Evolutionary conservation across 768 basidiomycete species (phyloP), one percentile per base, ranked within the genome.

Genomic region (Russula dissimulans): DNA sequence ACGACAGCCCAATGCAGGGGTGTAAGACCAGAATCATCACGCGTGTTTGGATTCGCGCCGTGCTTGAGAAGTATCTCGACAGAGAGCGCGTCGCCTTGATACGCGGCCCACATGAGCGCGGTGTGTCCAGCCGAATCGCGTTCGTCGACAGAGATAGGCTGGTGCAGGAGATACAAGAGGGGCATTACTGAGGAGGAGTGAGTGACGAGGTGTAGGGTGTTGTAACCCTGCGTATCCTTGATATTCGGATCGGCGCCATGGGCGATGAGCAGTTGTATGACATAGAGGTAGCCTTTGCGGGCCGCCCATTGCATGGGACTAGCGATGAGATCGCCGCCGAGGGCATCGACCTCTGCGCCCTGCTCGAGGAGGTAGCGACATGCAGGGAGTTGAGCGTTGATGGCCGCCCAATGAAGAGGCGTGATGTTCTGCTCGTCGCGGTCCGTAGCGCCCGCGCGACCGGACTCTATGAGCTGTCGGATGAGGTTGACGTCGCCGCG

Each of bases 261-360:
- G 2, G 84, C 78, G 66, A 98, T 82, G 61, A 99, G 83, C 26
- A 99, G 80, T 63, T 98, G 95, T 43, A 98, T 87, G 62, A 98
- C 81, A 69, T 97, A 95, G 69, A 98, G 83, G 74, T 97, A 95
- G 22, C 97, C 97, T 69, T 94, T 97, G 57, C 95, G 84, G 3
- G 95, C 93, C 0, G 97, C 97, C 97, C 97, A 99, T 71, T 97
- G 95, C 77, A 98, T 81, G 0, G 97, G 94, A 1, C 95, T 95
- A 2, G 95, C 95, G 32, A 87, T 79, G 32, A 99, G 81, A 72
- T 98, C 95, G 4, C 97, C 97, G 18, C 97, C 97, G 9, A 89
- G 75, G 3, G 92, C 91, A 65, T 99, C 97, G 18, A 98, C 89
- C 56, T 95, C 91, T 0, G 95, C 95, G 22, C 95, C 95, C 67